phyloP scores from a whole-genome alignment of 2,329 filamentous ascomycete genomes.

The Talaromyces amestolkiae region DNA sequence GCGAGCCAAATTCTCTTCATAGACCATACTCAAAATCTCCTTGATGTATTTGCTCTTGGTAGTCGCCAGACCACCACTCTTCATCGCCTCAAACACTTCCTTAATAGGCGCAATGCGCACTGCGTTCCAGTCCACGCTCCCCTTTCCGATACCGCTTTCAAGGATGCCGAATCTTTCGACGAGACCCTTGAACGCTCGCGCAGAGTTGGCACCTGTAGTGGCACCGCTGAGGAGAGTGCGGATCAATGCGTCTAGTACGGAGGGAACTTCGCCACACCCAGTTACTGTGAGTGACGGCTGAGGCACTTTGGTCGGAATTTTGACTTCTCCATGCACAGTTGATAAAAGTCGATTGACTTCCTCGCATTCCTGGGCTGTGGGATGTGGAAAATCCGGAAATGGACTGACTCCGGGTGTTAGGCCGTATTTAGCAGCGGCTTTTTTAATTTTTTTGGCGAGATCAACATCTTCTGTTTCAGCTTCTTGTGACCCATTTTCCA shows the following conservation, averaged over 20 bases:
- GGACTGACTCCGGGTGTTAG: conserved; percentile 58
- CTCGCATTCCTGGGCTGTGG: conserved; percentile 67
- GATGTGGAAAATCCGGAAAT: conserved; percentile 65
- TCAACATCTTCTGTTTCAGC: conserved; percentile 7
- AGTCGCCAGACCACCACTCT: conserved; percentile 66
- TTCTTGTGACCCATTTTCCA: not conserved
- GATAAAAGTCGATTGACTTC: conserved; percentile 66
- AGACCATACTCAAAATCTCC: conserved; percentile 67
- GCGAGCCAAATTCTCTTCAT: conserved; percentile 64
- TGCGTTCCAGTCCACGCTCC: conserved; percentile 72
- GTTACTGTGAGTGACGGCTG: conserved; percentile 68
- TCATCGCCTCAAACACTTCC: conserved; percentile 68
- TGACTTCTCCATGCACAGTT: conserved; percentile 62
- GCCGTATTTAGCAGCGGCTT: conserved; percentile 47
- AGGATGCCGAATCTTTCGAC: conserved; percentile 63
- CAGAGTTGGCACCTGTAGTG: conserved; percentile 60
- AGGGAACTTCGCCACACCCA: conserved; percentile 67
- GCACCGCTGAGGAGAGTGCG: conserved; percentile 62
- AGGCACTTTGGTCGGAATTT: conserved; percentile 65
- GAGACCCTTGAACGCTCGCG: conserved; percentile 64
- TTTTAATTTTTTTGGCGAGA: conserved; percentile 23
- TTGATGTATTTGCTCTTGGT: conserved; percentile 72
- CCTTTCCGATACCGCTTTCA: conserved; percentile 62
- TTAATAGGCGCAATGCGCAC: conserved; percentile 59
- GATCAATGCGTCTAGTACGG: conserved; percentile 62